Conservation (phyloP, 2,329 filamentous ascomycete species). For the Scedosporium apiospermum region DNA sequence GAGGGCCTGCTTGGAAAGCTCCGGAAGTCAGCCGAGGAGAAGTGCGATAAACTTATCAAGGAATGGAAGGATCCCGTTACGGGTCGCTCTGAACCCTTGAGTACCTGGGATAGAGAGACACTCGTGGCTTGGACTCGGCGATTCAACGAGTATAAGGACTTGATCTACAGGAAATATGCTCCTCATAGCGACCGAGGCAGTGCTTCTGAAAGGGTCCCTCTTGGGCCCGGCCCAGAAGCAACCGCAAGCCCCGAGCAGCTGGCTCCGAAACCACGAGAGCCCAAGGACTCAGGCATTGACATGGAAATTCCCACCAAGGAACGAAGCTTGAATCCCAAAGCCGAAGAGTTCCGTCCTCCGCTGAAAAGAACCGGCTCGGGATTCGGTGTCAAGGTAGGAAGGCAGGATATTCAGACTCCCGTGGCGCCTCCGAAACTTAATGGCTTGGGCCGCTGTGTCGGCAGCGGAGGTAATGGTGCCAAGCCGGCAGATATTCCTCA, state of each 20-base stretch:
- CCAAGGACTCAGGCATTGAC: not conserved
- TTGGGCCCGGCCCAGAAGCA: not conserved
- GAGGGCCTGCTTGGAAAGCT: slow-evolving; percentile 2
- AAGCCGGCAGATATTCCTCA: not conserved
- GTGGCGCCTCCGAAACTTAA: not conserved
- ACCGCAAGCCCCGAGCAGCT: not conserved
- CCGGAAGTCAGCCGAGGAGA: slow-evolving; percentile 1
- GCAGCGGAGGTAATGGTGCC: not conserved
- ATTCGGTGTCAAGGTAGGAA: not conserved
- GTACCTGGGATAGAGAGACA: not conserved
- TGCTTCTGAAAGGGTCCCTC: too few species aligned
- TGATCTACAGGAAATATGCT: not conserved
- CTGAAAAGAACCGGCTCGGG: not conserved
- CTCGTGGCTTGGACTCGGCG: not conserved
- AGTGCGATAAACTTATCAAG: not conserved
- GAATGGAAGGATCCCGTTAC: slow-evolving; percentile 4
- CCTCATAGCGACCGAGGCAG: not conserved
- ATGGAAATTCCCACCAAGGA: not conserved
- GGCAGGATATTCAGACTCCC: not conserved
- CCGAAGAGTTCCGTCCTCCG: slow-evolving; percentile 1
- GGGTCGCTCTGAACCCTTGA: not conserved
- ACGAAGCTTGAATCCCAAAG: not conserved
- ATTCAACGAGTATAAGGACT: not conserved
- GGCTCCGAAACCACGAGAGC: not conserved
- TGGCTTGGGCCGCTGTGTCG: not conserved